phyloP scores from a whole-genome alignment of 345 rosid species.

The Noccaea bulbosa region DNA sequence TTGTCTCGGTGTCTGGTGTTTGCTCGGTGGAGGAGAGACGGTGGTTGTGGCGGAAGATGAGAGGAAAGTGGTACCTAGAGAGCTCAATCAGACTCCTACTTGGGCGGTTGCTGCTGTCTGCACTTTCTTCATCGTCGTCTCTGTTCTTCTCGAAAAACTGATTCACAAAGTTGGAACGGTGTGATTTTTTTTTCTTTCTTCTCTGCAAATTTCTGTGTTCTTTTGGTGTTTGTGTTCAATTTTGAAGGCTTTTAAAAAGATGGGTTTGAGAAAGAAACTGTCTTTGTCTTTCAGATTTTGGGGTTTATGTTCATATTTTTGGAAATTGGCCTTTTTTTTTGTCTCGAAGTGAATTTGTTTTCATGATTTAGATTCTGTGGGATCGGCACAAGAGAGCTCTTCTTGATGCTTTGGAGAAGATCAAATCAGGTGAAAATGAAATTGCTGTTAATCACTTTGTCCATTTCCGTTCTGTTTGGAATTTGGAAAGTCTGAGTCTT shows the following conservation, averaged over 20 bases:
- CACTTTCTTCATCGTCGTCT: slow-evolving; percentile 75
- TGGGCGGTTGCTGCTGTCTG: slow-evolving; percentile 93
- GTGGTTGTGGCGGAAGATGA: slow-evolving; percentile 44
- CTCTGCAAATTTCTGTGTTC: not conserved
- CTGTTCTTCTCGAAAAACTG: slow-evolving; percentile 66
- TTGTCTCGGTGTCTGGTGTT: slow-evolving; percentile 23
- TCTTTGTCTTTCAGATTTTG: slow-evolving; percentile 22
- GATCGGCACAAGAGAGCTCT: slow-evolving; percentile 81
- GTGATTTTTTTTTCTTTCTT: not conserved
- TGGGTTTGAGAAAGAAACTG: slow-evolving; percentile 11
- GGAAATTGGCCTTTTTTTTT: not conserved
- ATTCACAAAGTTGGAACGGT: slow-evolving; percentile 83
- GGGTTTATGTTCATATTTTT: not conserved
- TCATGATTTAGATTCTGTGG: slow-evolving; percentile 68
- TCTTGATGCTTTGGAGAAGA: slow-evolving; percentile 85
- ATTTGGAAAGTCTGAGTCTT: too few species aligned
- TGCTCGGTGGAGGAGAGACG: slow-evolving; percentile 33
- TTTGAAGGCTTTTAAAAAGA: not conserved
- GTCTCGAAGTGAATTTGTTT: slow-evolving; percentile 22
- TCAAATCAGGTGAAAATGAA: slow-evolving; percentile 67
- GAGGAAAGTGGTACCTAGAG: slow-evolving; percentile 40
- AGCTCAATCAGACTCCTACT: slow-evolving; percentile 86
- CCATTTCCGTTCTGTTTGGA: not conserved
- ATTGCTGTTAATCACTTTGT: not conserved
- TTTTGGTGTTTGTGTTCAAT: not conserved